Conservation (phyloP, 306 rosid species). For the Dicorynia guianensis region DNA sequence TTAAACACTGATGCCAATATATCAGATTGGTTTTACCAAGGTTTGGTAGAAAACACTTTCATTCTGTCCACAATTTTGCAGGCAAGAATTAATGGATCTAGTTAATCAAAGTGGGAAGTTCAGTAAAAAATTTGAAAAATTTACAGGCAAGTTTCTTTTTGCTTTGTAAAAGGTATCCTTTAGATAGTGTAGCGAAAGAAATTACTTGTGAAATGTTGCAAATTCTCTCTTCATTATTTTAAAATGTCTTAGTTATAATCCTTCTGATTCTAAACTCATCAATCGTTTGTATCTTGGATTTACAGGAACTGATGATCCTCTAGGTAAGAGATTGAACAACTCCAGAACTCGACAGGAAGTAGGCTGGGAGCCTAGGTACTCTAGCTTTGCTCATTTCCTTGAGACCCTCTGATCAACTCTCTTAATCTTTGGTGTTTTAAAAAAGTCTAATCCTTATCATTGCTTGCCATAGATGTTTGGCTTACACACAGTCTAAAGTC, state of each 20-base stretch:
- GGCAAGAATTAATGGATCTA: slow-evolving; percentile 96
- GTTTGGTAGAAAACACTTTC: slow-evolving; percentile 8
- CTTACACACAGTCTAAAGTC: neutral
- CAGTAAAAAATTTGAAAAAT: slow-evolving; percentile 70
- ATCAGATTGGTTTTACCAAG: neutral
- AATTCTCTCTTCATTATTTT: too few relatives aligned
- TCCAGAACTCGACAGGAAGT: slow-evolving; percentile 73
- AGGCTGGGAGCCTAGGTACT: slow-evolving; percentile 94
- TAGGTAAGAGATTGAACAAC: slow-evolving; percentile 93
- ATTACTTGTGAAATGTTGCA: too few relatives aligned
- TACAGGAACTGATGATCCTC: slow-evolving; percentile 79
- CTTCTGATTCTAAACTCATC: neutral
- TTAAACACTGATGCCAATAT: neutral
- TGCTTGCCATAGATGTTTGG: neutral
- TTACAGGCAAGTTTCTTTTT: slow-evolving; percentile 63
- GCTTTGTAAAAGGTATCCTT: neutral
- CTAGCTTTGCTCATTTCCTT: slow-evolving; percentile 75
- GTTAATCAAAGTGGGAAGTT: slow-evolving; percentile 85
- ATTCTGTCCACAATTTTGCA: slow-evolving; percentile 49
- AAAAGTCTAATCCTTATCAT: neutral
- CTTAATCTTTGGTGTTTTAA: slow-evolving; percentile 26
- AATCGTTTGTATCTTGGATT: neutral
- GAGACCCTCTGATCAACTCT: slow-evolving; percentile 54
- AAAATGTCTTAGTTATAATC: too few relatives aligned
- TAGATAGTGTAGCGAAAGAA: too few relatives aligned